Percentiles rank a stretch among this genome's conserved stretches.
Evolutionary conservation across 495 filamentous ascomycete genomes (phyloP).

Genomic region (Cercophora scortea): DNA sequence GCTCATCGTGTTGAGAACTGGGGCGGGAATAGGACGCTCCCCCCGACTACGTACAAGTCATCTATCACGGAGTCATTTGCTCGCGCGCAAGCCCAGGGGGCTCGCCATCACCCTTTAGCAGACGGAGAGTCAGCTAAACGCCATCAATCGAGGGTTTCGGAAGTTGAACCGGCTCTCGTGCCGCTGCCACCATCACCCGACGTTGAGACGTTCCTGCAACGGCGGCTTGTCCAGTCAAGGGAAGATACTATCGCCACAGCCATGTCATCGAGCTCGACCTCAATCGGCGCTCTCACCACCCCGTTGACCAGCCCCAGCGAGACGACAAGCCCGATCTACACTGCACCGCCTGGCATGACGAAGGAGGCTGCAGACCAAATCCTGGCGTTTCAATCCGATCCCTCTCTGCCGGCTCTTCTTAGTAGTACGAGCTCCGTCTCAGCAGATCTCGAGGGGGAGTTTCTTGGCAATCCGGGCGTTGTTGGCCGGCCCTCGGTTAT

Average conservation of each 20-base stretch:
- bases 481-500: conserved; percentile 30
- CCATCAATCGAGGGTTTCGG: conserved; percentile 12
- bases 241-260: conserved; percentile 30
- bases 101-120: conserved; percentile 11
- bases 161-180: conserved; percentile 13
- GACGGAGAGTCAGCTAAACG: conserved; percentile 13
- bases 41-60: conserved; percentile 15
- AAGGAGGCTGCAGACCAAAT: conserved; percentile 51
- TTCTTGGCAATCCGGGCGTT: conserved; percentile 41
- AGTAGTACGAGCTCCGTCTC: conserved; percentile 79
- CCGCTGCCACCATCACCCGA: conserved; percentile 45
- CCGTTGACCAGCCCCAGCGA: conserved; percentile 43
- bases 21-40: conserved; percentile 16
- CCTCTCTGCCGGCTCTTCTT: conserved; percentile 66
- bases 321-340: conserved; percentile 49
- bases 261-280: conserved; percentile 40
- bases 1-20: conserved; percentile 31
- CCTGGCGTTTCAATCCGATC: conserved; percentile 61
- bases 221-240: conserved; percentile 20
- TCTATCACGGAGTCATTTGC: conserved; percentile 21
- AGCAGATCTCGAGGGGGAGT: conserved; percentile 47
- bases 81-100: conserved; percentile 19
- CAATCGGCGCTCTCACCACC: conserved; percentile 30
- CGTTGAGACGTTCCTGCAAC: conserved; percentile 28
- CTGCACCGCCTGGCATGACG: conserved; percentile 41